Conservation (phyloP, 345 rosid species). For the Aquilaria malaccensis region DNA sequence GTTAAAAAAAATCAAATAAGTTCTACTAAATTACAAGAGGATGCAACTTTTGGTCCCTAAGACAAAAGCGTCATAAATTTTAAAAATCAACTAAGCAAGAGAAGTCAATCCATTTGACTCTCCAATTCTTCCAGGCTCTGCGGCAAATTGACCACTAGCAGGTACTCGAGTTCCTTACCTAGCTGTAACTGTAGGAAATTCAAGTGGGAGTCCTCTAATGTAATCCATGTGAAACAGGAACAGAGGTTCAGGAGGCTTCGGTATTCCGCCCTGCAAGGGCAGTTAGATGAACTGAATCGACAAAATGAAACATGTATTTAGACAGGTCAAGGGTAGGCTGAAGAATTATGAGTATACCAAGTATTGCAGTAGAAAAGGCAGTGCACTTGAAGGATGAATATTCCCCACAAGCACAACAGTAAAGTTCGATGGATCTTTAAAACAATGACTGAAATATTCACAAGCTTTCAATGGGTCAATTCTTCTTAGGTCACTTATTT, state of each 20-base stretch:
- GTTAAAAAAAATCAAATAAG: too few relatives aligned
- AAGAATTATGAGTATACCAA: slow-evolving; percentile 46
- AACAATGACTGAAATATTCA: slow-evolving; percentile 78
- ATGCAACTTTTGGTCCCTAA: too few relatives aligned
- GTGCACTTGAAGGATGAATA: slow-evolving; percentile 52
- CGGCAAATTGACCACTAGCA: neutral
- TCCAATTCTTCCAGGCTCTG: neutral
- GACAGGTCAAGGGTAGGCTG: slow-evolving; percentile 5
- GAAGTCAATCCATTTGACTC: too few relatives aligned
- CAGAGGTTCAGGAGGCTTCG: slow-evolving; percentile 59
- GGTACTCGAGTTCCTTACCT: slow-evolving; percentile 29
- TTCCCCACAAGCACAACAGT: slow-evolving; percentile 89
- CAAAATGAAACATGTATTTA: slow-evolving; percentile 1
- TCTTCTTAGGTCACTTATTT: slow-evolving; percentile 55
- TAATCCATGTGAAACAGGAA: slow-evolving; percentile 59
- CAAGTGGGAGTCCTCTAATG: slow-evolving; percentile 71
- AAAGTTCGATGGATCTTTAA: slow-evolving; percentile 88
- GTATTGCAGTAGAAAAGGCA: slow-evolving; percentile 79
- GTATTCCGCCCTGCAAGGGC: slow-evolving; percentile 66
- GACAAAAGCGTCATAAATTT: too few relatives aligned
- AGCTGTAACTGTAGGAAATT: slow-evolving; percentile 49
- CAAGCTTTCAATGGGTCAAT: slow-evolving; percentile 89
- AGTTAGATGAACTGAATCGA: slow-evolving; percentile 6
- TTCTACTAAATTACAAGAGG: too few relatives aligned
- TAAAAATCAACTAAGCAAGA: neutral